Base-by-base conservation (phyloP, 192 early-diverging fungal species). In the Kappamyces sp. region DNA sequence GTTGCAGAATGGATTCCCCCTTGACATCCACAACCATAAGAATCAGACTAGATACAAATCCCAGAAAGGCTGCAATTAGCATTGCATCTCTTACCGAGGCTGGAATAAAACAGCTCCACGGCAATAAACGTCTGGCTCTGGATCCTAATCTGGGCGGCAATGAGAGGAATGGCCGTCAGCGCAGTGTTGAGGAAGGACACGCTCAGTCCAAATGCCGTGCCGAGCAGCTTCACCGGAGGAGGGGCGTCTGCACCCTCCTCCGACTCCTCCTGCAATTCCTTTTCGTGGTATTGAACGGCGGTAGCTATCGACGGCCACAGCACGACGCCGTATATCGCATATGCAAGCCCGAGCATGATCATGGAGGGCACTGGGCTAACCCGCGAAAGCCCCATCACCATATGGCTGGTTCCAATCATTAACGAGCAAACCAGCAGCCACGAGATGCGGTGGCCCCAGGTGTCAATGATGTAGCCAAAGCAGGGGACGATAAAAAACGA, bases 281-380 rank as follows among this genome's bases (percentile, higher is more conserved):
- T 33, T 64, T 81, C 73, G 9, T 69, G 62, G 32, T 76, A 70
- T 50, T 80, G 69, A n/a, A 84, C 76, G 35, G 84, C 66, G 36
- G 66, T 69, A 4, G 85, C 81, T 40, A 87, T 69, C 5, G 79
- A 76, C 2, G 83, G 83, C 71, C 82, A 85, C 23, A 87, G 67
- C 6, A 76, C 79, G 9, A 78, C 80, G 7, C 84, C 84, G 55
- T 83, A 80, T 48, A 87, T 79, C 1, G 76, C 73, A 48, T 83
- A 84, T 2, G 72, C 60, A 2, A 87, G 50, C 36, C 85, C 85
- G 23, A 87, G 66, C 4, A 77, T 60, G 33, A 85, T 37, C 8
- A 87, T 55, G 4, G 79, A 68, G 23, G 66, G 61, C 7, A 85
- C 71, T 3, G 85, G 85, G 15, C 69, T 67, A 32, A 76, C 15